Evolutionary conservation across 805 yeast species (phyloP), one percentile per base, ranked within the genome.

Genomic region (Starmerella vitae): DNA sequence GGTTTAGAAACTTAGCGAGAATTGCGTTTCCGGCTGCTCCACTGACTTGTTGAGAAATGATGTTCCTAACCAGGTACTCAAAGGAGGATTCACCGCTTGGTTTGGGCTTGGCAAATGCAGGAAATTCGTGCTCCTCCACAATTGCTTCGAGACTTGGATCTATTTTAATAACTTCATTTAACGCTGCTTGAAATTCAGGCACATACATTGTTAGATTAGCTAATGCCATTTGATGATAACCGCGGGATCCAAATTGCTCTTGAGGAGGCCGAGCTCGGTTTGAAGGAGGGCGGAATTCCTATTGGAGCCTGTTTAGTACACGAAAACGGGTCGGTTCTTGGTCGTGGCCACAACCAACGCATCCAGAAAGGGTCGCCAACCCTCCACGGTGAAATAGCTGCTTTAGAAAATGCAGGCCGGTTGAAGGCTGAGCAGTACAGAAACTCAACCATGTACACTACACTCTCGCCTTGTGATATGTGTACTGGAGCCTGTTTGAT

Each of bases 391-490:
- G 98, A 88, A 57, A 91, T 82, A 51, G 71, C 86, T 9, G 76
- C 94, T 7, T 66, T 91, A 43, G 95, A 85, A 54, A 76, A 81
- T 46, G 93, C 94, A 17, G 97, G 97, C 6, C 71, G 97, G 53
- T 65, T 91, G 41, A 76, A 77, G 18, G 96, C 86, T 4, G 66
- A 68, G 18, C 72, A 71, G 14, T 88, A 88, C 64, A 80, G 78
- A 53, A 70, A 76, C 46, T 79, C 94, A 50, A 91, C 97, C 18
- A 71, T 84, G 71, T 88, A 85, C 62, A 85, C 96, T 22, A 81
- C 95, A 0, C 64, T 88, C 48, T 81, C 94, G 6, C 96, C 97
- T 3, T 88, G 97, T 58, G 70, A 76, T 49, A 88, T 88, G 96
- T 88, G 97, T 58, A 73, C 91, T 4, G 97, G 97, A 17, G 93